Evolutionary conservation across 1,284 basidiomycete species (phyloP), one percentile per base, ranked within the genome.

Genomic region (Austroboletus niveus): DNA sequence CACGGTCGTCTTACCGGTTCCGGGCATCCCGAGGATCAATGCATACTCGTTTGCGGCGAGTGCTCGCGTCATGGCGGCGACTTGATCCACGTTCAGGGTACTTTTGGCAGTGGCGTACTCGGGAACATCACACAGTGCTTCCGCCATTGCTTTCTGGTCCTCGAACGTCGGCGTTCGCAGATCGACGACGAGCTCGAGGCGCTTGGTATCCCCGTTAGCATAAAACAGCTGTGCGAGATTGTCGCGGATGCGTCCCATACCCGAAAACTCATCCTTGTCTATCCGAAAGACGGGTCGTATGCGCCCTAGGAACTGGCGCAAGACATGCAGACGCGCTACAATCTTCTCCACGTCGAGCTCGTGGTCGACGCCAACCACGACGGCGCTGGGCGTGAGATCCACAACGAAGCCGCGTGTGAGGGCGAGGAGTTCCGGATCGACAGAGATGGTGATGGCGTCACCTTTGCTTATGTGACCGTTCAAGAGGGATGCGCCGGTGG

Each of bases 1-100:
- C 5, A 96, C 91, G 1, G 94, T 97, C 34, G 96, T 98, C 73
- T 99, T 99, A 9, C 96, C 96, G 3, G 97, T 98, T 0, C 96
- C 96, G 2, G 96, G 96, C 97, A 99, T 98, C 24, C 96, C 97
- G 6, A 98, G 77, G 31, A 99, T 81, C 42, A 98, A 73, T 1
- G 94, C 87, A 66, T 98, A 99, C 69, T 99, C 95, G 54, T 84
- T 74, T 0, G 96, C 92, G 3, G 77, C 74, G 15, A 98, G 70
- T 3, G 89, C 91, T 56, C 84, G 87, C 30, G 72, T 68, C 65
- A 98, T 79, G 0, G 94, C 95, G 3, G 69, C 69, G 42, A 74
- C 68, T 71, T 99, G 97, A 55, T 87, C 86, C 0, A 69, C 62
- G 63, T 98, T 98, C 14, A 98, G 77, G 22, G 68, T 60, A 11